Evolutionary conservation across 306 rosid genomes (phyloP).

Genomic region (Sphenostylis stenocarpa): DNA sequence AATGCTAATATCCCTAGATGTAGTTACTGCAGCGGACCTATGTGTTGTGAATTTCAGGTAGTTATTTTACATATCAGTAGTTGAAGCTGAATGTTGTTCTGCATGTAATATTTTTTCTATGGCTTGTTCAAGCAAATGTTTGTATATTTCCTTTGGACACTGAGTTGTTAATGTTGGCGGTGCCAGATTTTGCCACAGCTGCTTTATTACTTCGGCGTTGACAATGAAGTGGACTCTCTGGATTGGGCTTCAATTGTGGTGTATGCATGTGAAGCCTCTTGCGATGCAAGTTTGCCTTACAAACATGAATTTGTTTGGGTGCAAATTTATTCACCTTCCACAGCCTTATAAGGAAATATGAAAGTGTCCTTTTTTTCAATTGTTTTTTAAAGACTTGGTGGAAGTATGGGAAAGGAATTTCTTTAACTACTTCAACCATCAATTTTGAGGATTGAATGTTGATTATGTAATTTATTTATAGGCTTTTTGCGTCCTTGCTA

Average conservation of each 20-base stretch:
- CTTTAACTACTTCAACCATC: not conserved
- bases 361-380: not conserved
- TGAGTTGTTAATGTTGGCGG: not conserved
- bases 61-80: not conserved
- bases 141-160: not conserved
- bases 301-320: not conserved
- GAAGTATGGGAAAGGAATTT: not conserved
- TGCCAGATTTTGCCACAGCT: constrained; percentile 3
- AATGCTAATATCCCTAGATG: not conserved
- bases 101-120: not conserved
- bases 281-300: not conserved
- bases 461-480: not conserved
- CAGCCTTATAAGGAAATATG: not conserved
- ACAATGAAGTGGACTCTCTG: not conserved
- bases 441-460: not conserved
- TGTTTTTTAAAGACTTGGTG: not conserved
- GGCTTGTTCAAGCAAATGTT: not conserved
- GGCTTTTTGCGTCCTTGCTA: not conserved
- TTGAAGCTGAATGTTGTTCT: not conserved
- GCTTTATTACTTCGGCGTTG: not conserved
- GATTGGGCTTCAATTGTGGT: constrained; percentile 8
- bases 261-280: constrained; percentile 8
- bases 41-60: constrained; percentile 13
- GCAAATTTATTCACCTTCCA: constrained; percentile 2
- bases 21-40: not conserved